phyloP scores from a whole-genome alignment of 164 flowering plant genomes.

The Brasenia schreberi region DNA sequence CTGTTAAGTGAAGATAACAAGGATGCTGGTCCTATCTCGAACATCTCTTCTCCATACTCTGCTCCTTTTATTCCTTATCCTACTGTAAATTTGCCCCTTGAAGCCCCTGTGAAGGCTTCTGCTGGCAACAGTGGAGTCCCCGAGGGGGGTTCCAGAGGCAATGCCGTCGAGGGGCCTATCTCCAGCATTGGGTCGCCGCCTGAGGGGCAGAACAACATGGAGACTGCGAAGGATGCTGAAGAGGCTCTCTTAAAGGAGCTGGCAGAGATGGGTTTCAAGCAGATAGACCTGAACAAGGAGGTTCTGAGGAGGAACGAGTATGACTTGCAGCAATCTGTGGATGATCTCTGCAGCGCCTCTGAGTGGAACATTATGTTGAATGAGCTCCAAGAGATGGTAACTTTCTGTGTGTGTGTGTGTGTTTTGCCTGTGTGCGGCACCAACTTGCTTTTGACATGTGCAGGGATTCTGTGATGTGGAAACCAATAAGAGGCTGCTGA shows the following conservation, averaged over 20 bases:
- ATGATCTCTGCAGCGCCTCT: slow-evolving; percentile 21
- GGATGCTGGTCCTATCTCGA: slow-evolving; percentile 1
- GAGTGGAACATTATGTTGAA: slow-evolving; percentile 87
- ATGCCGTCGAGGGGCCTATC: neutral
- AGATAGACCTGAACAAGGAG: slow-evolving; percentile 65
- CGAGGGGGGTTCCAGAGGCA: slow-evolving; percentile 1
- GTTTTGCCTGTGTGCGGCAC: no score
- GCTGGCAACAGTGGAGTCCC: slow-evolving; percentile 1
- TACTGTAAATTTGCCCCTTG: slow-evolving; percentile 17
- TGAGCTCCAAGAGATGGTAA: slow-evolving; percentile 84
- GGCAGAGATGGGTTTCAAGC: slow-evolving; percentile 74
- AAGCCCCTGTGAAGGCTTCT: slow-evolving; percentile 5
- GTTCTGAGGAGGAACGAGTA: slow-evolving; percentile 49
- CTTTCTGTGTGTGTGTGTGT: no score
- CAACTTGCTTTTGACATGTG: neutral
- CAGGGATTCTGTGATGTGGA: slow-evolving; percentile 76
- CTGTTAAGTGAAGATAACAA: slow-evolving; percentile 18
- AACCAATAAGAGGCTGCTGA: slow-evolving; percentile 55
- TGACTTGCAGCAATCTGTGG: slow-evolving; percentile 51
- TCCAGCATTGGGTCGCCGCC: neutral
- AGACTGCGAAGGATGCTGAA: slow-evolving; percentile 8
- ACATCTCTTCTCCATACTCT: neutral
- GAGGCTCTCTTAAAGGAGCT: slow-evolving; percentile 56
- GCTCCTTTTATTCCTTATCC: slow-evolving; percentile 29
- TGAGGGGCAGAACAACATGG: neutral